Conservation (phyloP, 495 filamentous ascomycete genomes). For the Letharia columbiana region DNA sequence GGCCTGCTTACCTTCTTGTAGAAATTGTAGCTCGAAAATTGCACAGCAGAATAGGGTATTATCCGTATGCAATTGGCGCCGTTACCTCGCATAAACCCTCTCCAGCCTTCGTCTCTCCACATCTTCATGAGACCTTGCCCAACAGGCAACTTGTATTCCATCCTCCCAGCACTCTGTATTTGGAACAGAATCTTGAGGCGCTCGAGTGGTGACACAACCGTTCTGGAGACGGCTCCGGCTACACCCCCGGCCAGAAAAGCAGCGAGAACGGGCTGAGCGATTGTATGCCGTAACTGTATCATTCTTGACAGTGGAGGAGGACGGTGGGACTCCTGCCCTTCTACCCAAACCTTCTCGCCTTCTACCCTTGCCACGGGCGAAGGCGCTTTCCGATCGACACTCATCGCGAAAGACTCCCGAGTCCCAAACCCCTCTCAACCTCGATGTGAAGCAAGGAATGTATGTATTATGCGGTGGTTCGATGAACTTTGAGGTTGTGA, state of each 20-base stretch:
- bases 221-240: conserved; percentile 92
- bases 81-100: conserved; percentile 92
- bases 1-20: conserved; percentile 75
- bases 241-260: conserved; percentile 95
- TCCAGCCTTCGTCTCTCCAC: conserved; percentile 93
- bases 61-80: conserved; percentile 98
- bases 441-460: neutral
- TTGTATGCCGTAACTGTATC: conserved; percentile 36
- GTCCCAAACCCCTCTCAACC: neutral
- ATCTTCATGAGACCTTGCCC: conserved; percentile 85
- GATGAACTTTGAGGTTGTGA: neutral
- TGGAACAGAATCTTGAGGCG: conserved; percentile 96
- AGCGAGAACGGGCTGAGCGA: conserved; percentile 73
- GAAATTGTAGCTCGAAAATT: conserved; percentile 95
- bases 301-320: conserved; percentile 23
- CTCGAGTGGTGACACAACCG: conserved; percentile 92
- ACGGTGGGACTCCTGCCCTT: conserved; percentile 12
- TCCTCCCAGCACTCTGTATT: conserved; percentile 81
- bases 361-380: conserved; percentile 22
- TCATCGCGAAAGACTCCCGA: conserved; percentile 16
- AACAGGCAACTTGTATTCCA: conserved; percentile 86
- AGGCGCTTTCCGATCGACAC: conserved; percentile 10
- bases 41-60: conserved; percentile 93
- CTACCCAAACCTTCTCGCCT: conserved; percentile 11
- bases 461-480: neutral